Base-by-base conservation (phyloP, 1,284 basidiomycete genomes). In the Trametes versicolor region DNA sequence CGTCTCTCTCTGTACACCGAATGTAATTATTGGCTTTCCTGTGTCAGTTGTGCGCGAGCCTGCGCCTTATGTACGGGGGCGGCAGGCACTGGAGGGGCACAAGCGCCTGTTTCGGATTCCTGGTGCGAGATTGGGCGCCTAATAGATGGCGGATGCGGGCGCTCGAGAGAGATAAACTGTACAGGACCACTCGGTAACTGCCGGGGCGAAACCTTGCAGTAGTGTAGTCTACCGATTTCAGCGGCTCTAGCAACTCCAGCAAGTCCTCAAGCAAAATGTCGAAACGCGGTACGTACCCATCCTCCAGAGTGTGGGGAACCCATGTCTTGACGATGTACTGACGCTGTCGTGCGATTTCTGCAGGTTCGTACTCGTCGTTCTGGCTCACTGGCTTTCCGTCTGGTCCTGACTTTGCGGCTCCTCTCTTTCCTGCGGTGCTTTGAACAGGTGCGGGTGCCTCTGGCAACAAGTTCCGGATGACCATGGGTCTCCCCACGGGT, bases 381-480 rank as follows among this genome's bases (percentile, higher is more conserved):
- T 43, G 36, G 21, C 41, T 58, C 57, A 36, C 81, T 81, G 69
- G 84, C 82, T 36, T 60, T 5, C 45, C 2, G 21, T 10, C 53
- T 58, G 19, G 58, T 67, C 57, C 63, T 66, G 73, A 72, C 72
- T 82, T 81, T 12, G 84, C 45, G 58, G 25, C 81, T 68, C 39
- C 79, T 74, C 54, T 85, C 80, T 70, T 83, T 51, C 19, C 5
- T 85, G 76, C 76, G 27, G 80, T 74, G 47, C 83, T 29, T 57
- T 65, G 41, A 60, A 73, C 73, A 80, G 79, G 76, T 65, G 69
- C 75, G 43, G 79, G 78, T 72, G 78, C 83, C 65, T 80, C 95
- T 78, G 97, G 97, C 80, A 97, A 94, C 85, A 99, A 99, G 85
- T 99, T 94, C 90, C 92, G 97, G 76, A 88, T 99, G 85, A 96